Conservation (phyloP, 2,329 filamentous ascomycete genomes). For the Phyllosticta citriasiana region DNA sequence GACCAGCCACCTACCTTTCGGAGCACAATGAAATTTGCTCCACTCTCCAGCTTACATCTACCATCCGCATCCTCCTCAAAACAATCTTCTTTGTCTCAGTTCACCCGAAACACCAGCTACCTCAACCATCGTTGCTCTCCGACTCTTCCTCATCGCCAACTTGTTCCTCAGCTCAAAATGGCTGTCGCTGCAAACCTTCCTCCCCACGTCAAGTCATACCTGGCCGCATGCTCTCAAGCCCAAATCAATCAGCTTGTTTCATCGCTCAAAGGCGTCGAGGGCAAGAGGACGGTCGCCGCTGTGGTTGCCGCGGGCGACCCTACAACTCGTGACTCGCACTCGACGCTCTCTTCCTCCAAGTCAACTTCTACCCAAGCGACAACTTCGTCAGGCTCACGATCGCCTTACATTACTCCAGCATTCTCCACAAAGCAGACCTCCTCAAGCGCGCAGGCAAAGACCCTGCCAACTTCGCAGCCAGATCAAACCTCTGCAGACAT, state of each 20-base stretch:
- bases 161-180: neutral
- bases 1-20: neutral
- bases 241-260: neutral
- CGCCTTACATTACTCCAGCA: neutral
- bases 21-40: neutral
- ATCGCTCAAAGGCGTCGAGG: neutral
- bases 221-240: neutral
- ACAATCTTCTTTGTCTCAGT: conserved; percentile 1
- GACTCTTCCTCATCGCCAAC: neutral
- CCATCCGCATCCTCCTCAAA: neutral
- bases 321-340: neutral
- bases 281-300: neutral
- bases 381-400: neutral
- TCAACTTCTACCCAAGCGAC: neutral
- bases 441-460: neutral
- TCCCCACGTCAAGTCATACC: neutral
- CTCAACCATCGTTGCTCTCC: neutral
- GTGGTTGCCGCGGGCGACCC: neutral
- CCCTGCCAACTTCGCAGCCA: neutral
- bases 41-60: neutral
- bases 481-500: neutral
- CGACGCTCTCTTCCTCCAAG: neutral
- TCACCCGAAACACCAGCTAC: neutral
- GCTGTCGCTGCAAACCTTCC: neutral
- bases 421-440: neutral